Percentiles rank a stretch among this genome's conserved stretches.
These are phyloP conservation scores for Agaricus blazei DNA, from an alignment of 768 basidiomycete genomes.

Conservation along the genomic window DNA sequence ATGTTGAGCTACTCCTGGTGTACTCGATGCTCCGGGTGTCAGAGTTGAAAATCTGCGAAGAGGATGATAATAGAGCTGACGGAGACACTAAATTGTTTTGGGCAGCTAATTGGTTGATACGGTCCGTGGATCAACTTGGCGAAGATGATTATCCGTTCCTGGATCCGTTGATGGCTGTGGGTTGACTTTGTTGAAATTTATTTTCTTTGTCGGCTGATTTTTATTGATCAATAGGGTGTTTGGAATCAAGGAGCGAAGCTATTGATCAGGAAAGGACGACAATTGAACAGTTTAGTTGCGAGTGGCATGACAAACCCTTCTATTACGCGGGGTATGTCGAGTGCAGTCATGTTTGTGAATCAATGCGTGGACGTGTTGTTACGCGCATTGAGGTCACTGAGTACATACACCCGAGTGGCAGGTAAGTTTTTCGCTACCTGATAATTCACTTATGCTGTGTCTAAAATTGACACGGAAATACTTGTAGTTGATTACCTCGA, in stretches of 20 bases:
- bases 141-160: constrained; percentile 48
- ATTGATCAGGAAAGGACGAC: constrained; percentile 55
- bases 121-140: constrained; percentile 39
- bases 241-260: constrained; percentile 32
- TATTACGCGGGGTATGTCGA: background rate
- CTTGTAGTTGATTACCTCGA: constrained; percentile 6
- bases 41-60: constrained; percentile 28
- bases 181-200: constrained; percentile 16
- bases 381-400: constrained; percentile 7
- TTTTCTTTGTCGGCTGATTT: background rate
- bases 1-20: constrained; percentile 39
- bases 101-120: constrained; percentile 38
- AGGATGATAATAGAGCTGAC: background rate
- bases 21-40: constrained; percentile 47
- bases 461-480: no score
- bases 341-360: constrained; percentile 4
- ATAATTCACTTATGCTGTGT: background rate
- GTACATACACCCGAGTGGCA: constrained; percentile 9
- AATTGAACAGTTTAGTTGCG: constrained; percentile 30
- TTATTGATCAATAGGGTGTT: background rate
- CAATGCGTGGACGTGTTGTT: constrained; percentile 7
- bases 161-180: constrained; percentile 49
- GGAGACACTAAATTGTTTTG: constrained; percentile 28
- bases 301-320: background rate
- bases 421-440: constrained; percentile 1